Evolutionary conservation across 2,329 filamentous ascomycete species (phyloP), one percentile per base, ranked within the genome.

Genomic region (Stachybotrys elegans): DNA sequence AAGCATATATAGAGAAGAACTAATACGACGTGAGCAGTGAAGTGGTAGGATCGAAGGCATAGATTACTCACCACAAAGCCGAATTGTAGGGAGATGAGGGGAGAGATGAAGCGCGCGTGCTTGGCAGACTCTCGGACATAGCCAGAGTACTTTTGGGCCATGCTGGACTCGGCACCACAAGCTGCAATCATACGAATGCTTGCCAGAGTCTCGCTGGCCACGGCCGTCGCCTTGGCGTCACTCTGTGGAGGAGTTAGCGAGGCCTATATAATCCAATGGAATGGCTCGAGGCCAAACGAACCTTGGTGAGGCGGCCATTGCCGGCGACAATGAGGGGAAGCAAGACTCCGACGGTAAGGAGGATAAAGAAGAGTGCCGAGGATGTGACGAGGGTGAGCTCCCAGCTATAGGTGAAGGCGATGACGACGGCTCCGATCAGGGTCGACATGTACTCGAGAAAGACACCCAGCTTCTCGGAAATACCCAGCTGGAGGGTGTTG

Each of bases 401-500:
- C 78, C 80, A 84, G 52, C 68, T 79, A 54, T 71, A 76, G 6
- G 64, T 69, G 52, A 83, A 79, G 12, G 78, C 75, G 19, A 81
- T 70, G 48, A 78, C 59, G 42, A 78, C 66, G 21, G 78, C 68
- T 14, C 77, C 60, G 23, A 78, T 57, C 42, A 81, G 71, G 21
- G 75, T 75, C 1, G 77, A 60, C 3, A 62, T 60, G 50, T 68
- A 82, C 55, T 84, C 79, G 45, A 84, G 53, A 37, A 81, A 75
- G 2, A 70, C 71, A 7, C 77, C 78, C 1, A 84, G 66, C 53
- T 82, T 82, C 56, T 83, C 79, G 0, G 79, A 82, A 31, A 83
- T 81, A 4, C 81, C 81, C 12, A 83, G 64, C 59, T 84, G 81
- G n/a, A 84, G 64, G 2, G 71, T 73, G 57, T 84, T 84, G 47